Evolutionary conservation across 257 asterid genomes (phyloP), one percentile per base, ranked within the genome.

Genomic region (Leonotis leonurus): DNA sequence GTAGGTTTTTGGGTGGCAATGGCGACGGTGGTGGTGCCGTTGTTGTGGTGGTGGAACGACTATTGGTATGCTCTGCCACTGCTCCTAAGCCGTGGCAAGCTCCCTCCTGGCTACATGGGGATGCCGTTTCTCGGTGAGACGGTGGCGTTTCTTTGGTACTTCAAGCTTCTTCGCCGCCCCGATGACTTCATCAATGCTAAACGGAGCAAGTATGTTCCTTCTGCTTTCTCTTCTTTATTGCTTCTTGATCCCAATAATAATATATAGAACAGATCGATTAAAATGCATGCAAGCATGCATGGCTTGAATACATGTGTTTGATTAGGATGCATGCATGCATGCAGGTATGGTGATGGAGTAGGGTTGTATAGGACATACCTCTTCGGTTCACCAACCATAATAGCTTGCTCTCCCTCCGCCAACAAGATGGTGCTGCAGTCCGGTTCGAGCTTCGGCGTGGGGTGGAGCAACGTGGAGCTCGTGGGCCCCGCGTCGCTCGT

Each of bases 81-180:
- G 0, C 29, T 2, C 39, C 43, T 60, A 62, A 61, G 67, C 25
- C 77, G 57, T 7, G 37, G 71, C 16, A 65, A 65, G 70, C 84
- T 81, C 32, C 91, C 91, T 25, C 84, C 85, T 0, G 88, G 85
- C 46, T 49, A 70, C 52, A 83, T 83, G 87, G 91, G 87, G 5
- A 13, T 84, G 4, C 91, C 91, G 7, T 64, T 78, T 60, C 33
- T 81, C 7, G 87, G 91, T 40, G 91, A 84, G 60, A 78, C 54
- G 83, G 25, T 60, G 41, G 3, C 67, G 3, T 84, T 84, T 65
- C 68, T 84, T 22, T 84, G 81, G 77, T 84, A 81, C 72, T 81
- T 81, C 77, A 81, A 78, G 70, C 0, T 76, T 58, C 30, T 65
- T 40, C 69, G 83, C 18, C 77, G 69, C 53, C 87, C 90, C 14